Evolutionary conservation across 441 rosid genomes (phyloP), one percentile per base, ranked within the genome.

Genomic region (Cnidoscolus chayamansa): DNA sequence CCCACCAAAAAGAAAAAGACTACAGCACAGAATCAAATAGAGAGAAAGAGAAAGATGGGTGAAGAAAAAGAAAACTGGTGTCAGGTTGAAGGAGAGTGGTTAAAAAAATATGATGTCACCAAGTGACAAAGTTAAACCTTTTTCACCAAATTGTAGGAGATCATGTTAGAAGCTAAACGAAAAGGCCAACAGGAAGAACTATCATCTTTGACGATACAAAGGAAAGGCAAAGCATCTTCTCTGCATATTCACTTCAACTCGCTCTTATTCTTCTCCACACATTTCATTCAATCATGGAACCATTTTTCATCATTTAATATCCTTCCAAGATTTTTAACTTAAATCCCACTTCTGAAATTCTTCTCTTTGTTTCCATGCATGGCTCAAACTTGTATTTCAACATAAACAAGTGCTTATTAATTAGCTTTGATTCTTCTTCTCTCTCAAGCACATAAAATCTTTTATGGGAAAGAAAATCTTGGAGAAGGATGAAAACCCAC

Each of bases 141-240:
- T 83, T 82, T 74, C 89, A 82, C 90, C 63, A 85, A 88, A 86
- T 77, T 79, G 84, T 79, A 85, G 84, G 89, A 82, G 84, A 80
- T 76, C 77, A 75, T 35, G 73, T 57, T 65, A 49, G 64, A 77
- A 64, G 70, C 65, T 54, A 79, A 84, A 77, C 67, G 75, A 67
- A 69, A 82, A 78, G 72, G 51, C 78, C 77, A 81, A 77, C 84
- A 80, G 72, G 37, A 59, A 76, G 78, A 79, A 82, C 77, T 71
- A 59, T 73, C 76, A 83, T 85, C 84, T 68, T 74, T 74, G 71
- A 70, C 77, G 61, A 78, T 74, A 50, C 72, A 81, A 78, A 49
- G 74, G 74, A 55, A 71, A 72, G 55, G 30, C 25, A 43, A 66
- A 76, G 86, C 83, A 78, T 85, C 84, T 84, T 79, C 84, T 69